Evolutionary conservation across 441 rosid species (phyloP), one percentile per base, ranked within the genome.

Genomic region (Rhodomyrtus psidioides): DNA sequence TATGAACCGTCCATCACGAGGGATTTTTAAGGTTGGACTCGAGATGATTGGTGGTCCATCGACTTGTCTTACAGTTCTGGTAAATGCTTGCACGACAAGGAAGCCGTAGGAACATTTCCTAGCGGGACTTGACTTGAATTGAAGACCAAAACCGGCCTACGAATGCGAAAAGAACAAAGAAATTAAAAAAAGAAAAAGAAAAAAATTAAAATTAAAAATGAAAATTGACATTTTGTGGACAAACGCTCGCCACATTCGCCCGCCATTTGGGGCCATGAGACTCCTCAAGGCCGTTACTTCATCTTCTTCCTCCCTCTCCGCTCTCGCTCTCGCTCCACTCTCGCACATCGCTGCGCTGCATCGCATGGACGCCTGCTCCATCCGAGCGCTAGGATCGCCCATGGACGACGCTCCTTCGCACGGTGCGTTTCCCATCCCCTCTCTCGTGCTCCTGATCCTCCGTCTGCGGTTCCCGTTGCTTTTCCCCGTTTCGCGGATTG

Each of bases 241-340:
- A 60, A 27, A 46, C 21, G 70, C 9, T n/a, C 15, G 90, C 91
- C 91, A 87, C 90, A 90, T 93, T 58, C 7, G 89, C 65, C 26
- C 53, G 62, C 83, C 83, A 57, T 17, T 42, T 83, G 51, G 79
- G n/a, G 79, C 49, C 51, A 83, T 59, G 49, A 23, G 65, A 42
- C 55, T 82, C 16, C 30, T 57, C 23, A 2, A 17, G 74, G 19
- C 34, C 2, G 83, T 81, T 26, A 42, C 82, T n/a, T 49, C 59
- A 3, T 53, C 79, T 26, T 84, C 82, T 86, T 54, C 84, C 46
- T 82, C 59, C 2, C 23, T n/a, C 46, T 74, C 39, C 49, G 6
- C 82, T 28, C 30, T 16, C 56, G 42, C 53, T 51, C 34, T 4
- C 28, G 28, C 62, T 26, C 59, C 26, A 51, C 53, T 51, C 51